These are phyloP conservation scores for Dovyalis caffra DNA, from an alignment of 345 rosid species.

Conservation along the genomic window DNA sequence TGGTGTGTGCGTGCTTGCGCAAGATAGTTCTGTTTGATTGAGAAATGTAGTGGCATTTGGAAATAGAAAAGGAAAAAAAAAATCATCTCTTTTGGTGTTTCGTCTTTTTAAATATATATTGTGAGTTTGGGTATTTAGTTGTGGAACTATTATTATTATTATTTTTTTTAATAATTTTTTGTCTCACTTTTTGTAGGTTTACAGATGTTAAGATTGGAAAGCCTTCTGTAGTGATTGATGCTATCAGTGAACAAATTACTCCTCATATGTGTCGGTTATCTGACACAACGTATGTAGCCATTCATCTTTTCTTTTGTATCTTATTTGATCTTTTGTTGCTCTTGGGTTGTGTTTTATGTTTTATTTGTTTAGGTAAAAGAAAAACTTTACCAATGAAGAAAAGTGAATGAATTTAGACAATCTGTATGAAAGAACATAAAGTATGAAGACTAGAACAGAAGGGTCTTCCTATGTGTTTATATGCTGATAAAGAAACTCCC, in stretches of 20 bases:
- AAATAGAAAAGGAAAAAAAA: not conserved
- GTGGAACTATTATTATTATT: not conserved
- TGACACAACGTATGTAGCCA: conserved; percentile 60
- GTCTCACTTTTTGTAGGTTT: conserved; percentile 48
- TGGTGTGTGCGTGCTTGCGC: not conserved
- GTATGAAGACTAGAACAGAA: too few species aligned
- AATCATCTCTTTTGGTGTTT: not conserved
- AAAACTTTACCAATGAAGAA: too few species aligned
- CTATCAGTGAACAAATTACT: conserved; percentile 34
- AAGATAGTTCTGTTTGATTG: too few species aligned
- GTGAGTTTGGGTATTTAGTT: too few species aligned
- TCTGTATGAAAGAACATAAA: too few species aligned
- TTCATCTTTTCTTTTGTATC: not conserved
- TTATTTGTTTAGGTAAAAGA: too few species aligned
- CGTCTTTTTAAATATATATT: not conserved
- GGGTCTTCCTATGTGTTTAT: too few species aligned
- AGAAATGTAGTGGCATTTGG: too few species aligned
- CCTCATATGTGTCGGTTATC: conserved; percentile 87
- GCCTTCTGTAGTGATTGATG: conserved; percentile 43
- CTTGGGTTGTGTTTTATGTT: not conserved
- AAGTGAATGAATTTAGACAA: too few species aligned
- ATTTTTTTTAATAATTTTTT: not conserved
- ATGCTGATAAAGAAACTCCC: too few species aligned
- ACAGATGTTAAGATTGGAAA: conserved; percentile 64
- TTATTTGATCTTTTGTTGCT: not conserved